Conservation (phyloP, 768 basidiomycete species). For the Tricholoma hemisulphureum region DNA sequence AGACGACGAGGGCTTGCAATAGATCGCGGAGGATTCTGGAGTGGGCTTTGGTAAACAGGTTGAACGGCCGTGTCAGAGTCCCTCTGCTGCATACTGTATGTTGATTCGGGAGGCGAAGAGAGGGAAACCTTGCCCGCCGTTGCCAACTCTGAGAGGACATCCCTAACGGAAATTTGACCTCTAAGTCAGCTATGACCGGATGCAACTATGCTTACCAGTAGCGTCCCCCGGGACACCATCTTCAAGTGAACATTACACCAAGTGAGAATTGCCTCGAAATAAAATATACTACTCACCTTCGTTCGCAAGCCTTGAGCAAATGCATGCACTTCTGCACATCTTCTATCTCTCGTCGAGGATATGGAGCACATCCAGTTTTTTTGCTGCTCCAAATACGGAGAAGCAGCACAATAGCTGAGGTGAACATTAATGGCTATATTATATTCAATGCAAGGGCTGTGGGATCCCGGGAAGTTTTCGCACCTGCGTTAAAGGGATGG, state of each 20-base stretch:
- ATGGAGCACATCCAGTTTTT: constrained; percentile 42
- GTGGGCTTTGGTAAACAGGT: neutral
- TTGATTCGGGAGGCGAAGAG: constrained; percentile 5
- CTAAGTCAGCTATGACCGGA: neutral
- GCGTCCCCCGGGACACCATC: constrained; percentile 43
- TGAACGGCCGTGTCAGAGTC: constrained; percentile 6
- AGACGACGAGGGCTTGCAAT: constrained; percentile 30
- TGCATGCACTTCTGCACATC: constrained; percentile 62
- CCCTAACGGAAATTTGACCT: constrained; percentile 21
- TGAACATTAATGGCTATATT: constrained; percentile 35
- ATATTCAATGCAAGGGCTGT: constrained; percentile 2
- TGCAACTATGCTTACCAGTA: constrained; percentile 29
- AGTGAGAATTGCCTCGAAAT: neutral
- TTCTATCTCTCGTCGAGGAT: constrained; percentile 51
- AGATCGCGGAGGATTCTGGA: constrained; percentile 12
- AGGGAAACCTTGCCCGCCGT: constrained; percentile 33
- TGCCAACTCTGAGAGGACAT: constrained; percentile 37
- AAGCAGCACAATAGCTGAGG: constrained; percentile 53
- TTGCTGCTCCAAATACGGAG: constrained; percentile 67
- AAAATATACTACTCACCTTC: constrained; percentile 27
- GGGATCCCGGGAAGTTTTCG: neutral
- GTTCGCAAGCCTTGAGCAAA: constrained; percentile 43
- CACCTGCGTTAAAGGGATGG: constrained; percentile 39
- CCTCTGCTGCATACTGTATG: constrained; percentile 18
- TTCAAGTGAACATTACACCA: constrained; percentile 11